These are phyloP conservation scores for Annulohypoxylon maeteangense DNA, from an alignment of 495 filamentous ascomycete genomes.

Conservation along the genomic window DNA sequence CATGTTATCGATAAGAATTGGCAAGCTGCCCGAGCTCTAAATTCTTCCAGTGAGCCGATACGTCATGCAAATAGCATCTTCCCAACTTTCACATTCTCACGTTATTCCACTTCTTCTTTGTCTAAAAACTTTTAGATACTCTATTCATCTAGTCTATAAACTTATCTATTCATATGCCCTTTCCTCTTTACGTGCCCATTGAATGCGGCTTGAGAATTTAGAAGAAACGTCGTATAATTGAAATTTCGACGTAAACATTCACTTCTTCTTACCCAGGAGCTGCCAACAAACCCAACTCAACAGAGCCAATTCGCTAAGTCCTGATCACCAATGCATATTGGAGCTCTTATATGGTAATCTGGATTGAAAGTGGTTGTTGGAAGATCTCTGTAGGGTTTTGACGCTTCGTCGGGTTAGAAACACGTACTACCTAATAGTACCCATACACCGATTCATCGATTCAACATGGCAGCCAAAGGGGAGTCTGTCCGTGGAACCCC, in stretches of 20 bases:
- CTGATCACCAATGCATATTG: background rate
- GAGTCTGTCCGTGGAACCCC: constrained; percentile 45
- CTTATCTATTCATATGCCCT: too few species aligned
- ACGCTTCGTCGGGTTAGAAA: background rate
- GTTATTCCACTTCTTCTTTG: background rate
- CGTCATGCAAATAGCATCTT: constrained; percentile 30
- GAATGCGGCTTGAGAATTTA: background rate
- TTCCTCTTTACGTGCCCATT: background rate
- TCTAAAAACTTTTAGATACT: background rate
- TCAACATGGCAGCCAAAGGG: constrained; percentile 39
- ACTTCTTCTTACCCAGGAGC: background rate
- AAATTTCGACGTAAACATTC: background rate
- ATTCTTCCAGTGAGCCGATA: constrained; percentile 29
- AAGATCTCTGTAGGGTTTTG: background rate
- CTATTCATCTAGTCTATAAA: too few species aligned
- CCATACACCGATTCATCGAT: background rate
- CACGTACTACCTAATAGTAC: background rate
- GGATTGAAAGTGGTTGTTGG: background rate
- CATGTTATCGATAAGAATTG: constrained; percentile 20
- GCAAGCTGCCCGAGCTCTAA: constrained; percentile 7
- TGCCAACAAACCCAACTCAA: background rate
- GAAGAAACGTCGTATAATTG: background rate
- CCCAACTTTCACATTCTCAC: background rate
- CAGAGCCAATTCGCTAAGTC: background rate
- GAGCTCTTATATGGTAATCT: background rate